Base-by-base conservation (phyloP, 169 alveolate genomes). In the Plasmodium fragile region DNA sequence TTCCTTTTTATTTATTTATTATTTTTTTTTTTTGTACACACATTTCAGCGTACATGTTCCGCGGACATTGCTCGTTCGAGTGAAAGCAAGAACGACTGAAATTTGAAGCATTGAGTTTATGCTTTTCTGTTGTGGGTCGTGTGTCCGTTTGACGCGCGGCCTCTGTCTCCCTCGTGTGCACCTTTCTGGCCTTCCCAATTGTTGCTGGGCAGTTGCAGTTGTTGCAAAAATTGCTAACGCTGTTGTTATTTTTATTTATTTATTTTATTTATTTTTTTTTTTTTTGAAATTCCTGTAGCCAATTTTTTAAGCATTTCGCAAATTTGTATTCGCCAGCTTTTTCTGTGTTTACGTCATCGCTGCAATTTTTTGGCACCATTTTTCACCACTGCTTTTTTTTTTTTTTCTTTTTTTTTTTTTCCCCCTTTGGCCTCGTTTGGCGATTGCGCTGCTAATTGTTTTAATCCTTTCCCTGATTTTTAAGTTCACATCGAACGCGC, bases 401-500 rank as follows among this genome's bases (percentile, higher is more conserved):
- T n/a, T n/a, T n/a, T n/a, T 2, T 0, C 28, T 55, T 10, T 6
- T 55, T 55, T 55, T 55, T 65, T 8, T 22, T 7, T 65, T 1
- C n/a, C n/a, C 10, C 10, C 18, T 4, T 65, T 65, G 30, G n/a
- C 36, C 75, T 25, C 75, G 39, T 25, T 25, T 8, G n/a, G n/a
- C 18, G 4, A 65, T 65, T 65, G 18, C 36, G 39, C 6, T 65
- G 16, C 75, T 25, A n/a, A 65, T 65, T 65, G 75, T 65, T 65
- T 65, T 65, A 65, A 65, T 65, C n/a, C 36, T 8, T 59, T 39
- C 75, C 75, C n/a, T 65, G 75, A 65, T 65, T 65, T 65, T 65
- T 65, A 65, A 3, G 32, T 65, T 65, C 36, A 18, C 75, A 8
- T 5, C 75, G 39, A 25, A 65, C n/a, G 3, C 18, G 13, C 16